Conservation (phyloP, 2,329 filamentous ascomycete genomes). For the Fusarium fujikuroi region DNA sequence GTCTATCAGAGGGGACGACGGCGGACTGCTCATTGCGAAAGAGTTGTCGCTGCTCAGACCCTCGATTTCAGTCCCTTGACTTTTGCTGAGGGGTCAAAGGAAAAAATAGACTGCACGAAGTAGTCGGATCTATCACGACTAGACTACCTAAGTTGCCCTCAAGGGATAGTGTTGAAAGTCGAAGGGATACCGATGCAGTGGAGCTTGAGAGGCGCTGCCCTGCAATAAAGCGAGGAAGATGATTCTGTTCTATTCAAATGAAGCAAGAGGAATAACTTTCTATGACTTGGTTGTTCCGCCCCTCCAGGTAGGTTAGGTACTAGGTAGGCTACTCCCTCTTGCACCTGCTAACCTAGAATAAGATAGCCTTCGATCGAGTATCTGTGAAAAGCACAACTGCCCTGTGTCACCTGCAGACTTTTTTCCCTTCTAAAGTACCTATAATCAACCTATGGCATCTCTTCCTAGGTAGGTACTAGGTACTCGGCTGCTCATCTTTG, state of each 20-base stretch:
- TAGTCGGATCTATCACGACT: slow-evolving; percentile 11
- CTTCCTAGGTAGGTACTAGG: neutral
- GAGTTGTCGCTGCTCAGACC: neutral
- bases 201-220: slow-evolving; percentile 3
- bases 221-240: slow-evolving; percentile 1
- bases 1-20: slow-evolving; percentile 62
- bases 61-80: neutral
- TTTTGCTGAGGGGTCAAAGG: neutral
- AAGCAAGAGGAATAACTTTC: neutral
- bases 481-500: slow-evolving; percentile 21
- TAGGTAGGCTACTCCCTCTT: slow-evolving; percentile 3
- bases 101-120: slow-evolving; percentile 5
- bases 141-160: neutral
- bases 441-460: slow-evolving; percentile 9
- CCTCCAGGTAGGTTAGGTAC: neutral
- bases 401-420: slow-evolving; percentile 21
- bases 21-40: slow-evolving; percentile 46
- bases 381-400: slow-evolving; percentile 12
- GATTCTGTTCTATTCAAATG: neutral
- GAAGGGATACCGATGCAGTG: slow-evolving; percentile 2
- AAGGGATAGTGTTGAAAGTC: slow-evolving; percentile 7
- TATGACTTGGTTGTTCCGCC: neutral
- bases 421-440: neutral
- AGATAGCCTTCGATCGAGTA: slow-evolving; percentile 22
- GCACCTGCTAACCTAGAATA: slow-evolving; percentile 31